These are phyloP conservation scores for Climacium dendroides DNA, from an alignment of 225 moss, liverwort and hornwort genomes.

Conservation along the genomic window DNA sequence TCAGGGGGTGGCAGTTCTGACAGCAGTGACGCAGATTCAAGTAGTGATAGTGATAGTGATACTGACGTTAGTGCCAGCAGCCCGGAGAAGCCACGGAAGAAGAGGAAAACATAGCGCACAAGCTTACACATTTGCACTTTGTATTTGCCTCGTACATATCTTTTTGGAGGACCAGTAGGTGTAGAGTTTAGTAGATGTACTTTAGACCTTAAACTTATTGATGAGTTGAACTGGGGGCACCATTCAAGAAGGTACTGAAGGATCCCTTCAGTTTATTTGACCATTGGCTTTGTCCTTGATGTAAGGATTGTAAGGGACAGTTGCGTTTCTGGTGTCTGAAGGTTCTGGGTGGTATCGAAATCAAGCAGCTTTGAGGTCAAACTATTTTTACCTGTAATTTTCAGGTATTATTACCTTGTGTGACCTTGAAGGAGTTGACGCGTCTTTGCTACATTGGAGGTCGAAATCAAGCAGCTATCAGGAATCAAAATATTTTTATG, in stretches of 20 bases:
- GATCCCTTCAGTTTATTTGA: neutral
- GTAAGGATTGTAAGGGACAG: neutral
- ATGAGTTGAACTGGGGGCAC: neutral
- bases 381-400: neutral
- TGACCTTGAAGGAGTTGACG: neutral
- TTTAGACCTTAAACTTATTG: neutral
- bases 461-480: neutral
- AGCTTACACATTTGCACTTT: neutral
- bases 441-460: neutral
- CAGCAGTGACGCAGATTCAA: slow-evolving; percentile 1
- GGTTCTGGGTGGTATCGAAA: neutral
- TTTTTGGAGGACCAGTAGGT: neutral
- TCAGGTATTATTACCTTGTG: neutral
- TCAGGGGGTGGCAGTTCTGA: slow-evolving; percentile 25
- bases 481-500: neutral
- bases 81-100: slow-evolving; percentile 23
- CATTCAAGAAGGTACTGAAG: neutral
- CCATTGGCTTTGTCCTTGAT: neutral
- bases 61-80: neutral
- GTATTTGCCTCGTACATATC: slow-evolving; percentile 2
- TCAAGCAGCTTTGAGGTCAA: neutral
- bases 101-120: neutral
- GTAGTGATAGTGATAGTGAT: neutral
- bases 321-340: neutral
- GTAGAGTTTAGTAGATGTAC: neutral